phyloP scores from a whole-genome alignment of 1,284 basidiomycete species.

The Ceratobasidium sp. region DNA sequence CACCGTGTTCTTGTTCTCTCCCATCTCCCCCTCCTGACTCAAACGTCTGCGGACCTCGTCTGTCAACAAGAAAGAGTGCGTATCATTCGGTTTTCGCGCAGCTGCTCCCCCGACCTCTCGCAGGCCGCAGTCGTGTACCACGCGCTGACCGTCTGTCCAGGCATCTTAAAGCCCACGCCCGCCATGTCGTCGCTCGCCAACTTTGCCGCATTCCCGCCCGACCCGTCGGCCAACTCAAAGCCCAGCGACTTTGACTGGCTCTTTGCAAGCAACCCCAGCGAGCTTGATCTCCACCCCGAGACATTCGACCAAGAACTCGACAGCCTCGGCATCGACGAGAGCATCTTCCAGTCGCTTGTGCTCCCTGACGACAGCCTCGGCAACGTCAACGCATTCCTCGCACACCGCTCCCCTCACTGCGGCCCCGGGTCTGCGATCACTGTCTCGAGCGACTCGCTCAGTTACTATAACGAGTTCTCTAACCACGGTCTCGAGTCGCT shows the following conservation, averaged over 20 bases:
- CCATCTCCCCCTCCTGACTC: conserved; percentile 28
- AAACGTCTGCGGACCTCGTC: conserved; percentile 16
- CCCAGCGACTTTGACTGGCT: conserved; percentile 61
- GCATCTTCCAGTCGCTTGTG: conserved; percentile 56
- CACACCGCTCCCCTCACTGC: conserved; percentile 59
- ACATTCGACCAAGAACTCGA: conserved; percentile 82
- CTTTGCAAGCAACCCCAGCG: conserved; percentile 57
- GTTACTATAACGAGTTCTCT: conserved; percentile 67
- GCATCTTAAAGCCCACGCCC: conserved; percentile 24
- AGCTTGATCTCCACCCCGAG: conserved; percentile 69
- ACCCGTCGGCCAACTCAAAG: conserved; percentile 37
- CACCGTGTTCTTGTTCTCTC: conserved; percentile 26
- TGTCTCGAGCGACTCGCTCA: conserved; percentile 73
- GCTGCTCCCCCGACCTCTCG: conserved; percentile 26
- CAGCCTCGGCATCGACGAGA: conserved; percentile 59
- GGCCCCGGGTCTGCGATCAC: conserved; percentile 79
- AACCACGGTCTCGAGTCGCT: conserved; percentile 64
- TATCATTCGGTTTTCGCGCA: neutral
- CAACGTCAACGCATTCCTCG: conserved; percentile 37
- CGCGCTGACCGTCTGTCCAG: conserved; percentile 20
- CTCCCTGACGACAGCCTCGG: conserved; percentile 63
- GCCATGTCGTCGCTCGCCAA: conserved; percentile 34
- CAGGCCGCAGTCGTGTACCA: conserved; percentile 25
- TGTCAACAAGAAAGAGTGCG: conserved; percentile 27
- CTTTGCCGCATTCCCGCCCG: conserved; percentile 23